Evolutionary conservation across 2,329 filamentous ascomycete genomes (phyloP).

Genomic region (Pseudogymnoascus sp.): DNA sequence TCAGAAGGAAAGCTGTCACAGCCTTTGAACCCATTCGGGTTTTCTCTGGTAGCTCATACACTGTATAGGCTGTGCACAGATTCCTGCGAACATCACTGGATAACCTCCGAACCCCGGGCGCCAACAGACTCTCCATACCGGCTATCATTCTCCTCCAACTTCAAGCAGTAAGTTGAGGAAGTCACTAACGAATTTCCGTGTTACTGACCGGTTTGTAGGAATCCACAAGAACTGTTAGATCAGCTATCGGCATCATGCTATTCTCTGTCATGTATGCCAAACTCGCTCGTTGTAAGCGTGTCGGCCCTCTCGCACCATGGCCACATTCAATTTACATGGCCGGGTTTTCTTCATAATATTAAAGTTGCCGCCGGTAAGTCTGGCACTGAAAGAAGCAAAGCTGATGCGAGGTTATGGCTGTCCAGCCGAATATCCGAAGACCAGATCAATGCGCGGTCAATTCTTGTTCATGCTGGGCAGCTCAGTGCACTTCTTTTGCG

Average conservation of each 20-base stretch:
- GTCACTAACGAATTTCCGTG: background rate
- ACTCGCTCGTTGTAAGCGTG: constrained; percentile 16
- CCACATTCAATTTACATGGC: constrained; percentile 18
- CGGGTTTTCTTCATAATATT: constrained; percentile 16
- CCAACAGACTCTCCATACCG: constrained; percentile 14
- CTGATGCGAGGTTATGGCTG: constrained; percentile 15
- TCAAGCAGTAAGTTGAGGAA: constrained; percentile 14
- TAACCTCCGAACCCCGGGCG: constrained; percentile 12
- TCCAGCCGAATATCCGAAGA: constrained; percentile 13
- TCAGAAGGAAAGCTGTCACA: constrained; percentile 14
- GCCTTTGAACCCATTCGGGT: constrained; percentile 15
- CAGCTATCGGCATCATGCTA: constrained; percentile 15
- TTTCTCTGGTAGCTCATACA: constrained; percentile 15
- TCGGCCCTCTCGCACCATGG: constrained; percentile 17
- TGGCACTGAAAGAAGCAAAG: constrained; percentile 15
- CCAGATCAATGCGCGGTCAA: constrained; percentile 13
- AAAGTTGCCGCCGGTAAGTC: constrained; percentile 17
- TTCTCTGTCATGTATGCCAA: constrained; percentile 16
- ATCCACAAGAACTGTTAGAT: constrained; percentile 16
- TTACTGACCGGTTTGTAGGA: constrained; percentile 11
- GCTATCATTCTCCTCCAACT: constrained; percentile 14
- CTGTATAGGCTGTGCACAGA: constrained; percentile 16
- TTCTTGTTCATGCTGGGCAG: constrained; percentile 16
- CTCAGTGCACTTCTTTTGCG: constrained; percentile 15
- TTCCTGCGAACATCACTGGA: constrained; percentile 14